phyloP scores from a whole-genome alignment of 2,329 filamentous ascomycete genomes.

The Scedosporium dehoogii region DNA sequence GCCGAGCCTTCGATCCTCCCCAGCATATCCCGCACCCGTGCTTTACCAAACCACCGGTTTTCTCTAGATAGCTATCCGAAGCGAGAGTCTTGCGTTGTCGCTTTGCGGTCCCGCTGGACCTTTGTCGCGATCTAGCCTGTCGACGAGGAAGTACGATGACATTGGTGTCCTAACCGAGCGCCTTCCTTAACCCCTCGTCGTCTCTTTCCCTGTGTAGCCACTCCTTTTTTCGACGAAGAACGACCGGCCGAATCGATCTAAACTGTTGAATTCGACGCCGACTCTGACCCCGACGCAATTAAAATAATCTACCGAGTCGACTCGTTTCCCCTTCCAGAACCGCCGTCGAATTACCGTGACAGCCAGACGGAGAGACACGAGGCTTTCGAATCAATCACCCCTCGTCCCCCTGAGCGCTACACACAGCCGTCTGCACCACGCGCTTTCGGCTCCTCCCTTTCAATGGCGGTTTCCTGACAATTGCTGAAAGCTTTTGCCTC shows the following conservation, averaged over 20 bases:
- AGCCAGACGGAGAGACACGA: too few relatives aligned
- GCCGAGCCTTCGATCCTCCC: constrained; percentile 14
- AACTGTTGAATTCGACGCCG: too few relatives aligned
- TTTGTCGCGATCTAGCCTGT: background rate
- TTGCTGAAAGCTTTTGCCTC: background rate
- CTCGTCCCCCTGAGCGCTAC: background rate
- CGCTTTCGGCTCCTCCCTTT: background rate
- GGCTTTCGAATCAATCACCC: background rate
- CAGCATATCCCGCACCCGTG: constrained; percentile 2
- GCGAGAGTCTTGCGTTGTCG: background rate
- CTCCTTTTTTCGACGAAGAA: too few relatives aligned
- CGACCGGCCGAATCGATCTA: too few relatives aligned
- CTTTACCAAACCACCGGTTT: constrained; percentile 7
- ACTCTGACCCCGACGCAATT: too few relatives aligned
- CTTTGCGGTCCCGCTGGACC: background rate
- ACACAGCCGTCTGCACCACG: background rate
- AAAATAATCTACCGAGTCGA: too few relatives aligned
- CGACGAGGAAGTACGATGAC: too few relatives aligned
- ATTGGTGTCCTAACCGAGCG: too few relatives aligned
- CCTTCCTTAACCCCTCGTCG: too few relatives aligned
- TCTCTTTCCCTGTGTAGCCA: too few relatives aligned
- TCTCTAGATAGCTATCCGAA: background rate
- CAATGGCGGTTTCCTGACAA: constrained; percentile 1
- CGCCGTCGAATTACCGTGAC: too few relatives aligned
- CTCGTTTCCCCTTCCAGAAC: too few relatives aligned